Percentiles rank a stretch among this genome's conserved stretches.
phyloP scores from a whole-genome alignment of 2,329 filamentous ascomycete genomes.

The Hawksworthiomyces lignivorus region DNA sequence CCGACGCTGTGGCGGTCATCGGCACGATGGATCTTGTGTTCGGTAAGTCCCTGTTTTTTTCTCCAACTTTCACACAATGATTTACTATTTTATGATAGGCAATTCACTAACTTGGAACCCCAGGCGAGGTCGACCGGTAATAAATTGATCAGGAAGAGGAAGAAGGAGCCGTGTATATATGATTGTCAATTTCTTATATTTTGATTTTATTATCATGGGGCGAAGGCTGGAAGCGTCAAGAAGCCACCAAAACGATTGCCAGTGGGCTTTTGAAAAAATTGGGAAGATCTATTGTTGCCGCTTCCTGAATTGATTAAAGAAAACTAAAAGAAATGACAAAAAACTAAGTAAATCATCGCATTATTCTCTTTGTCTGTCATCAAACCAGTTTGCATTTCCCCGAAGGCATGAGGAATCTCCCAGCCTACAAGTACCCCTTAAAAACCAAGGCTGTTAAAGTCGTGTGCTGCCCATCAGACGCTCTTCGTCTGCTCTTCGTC shows the following conservation, averaged over 20 bases:
- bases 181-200: too few relatives aligned
- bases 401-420: too few relatives aligned
- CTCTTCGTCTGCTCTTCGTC: too few relatives aligned
- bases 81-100: background rate
- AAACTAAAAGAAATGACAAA: background rate
- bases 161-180: conserved; percentile 3
- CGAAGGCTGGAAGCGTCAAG: too few relatives aligned
- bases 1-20: conserved; percentile 94
- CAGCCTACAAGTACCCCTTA: too few relatives aligned
- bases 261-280: too few relatives aligned
- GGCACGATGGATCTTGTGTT: conserved; percentile 86
- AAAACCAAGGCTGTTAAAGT: too few relatives aligned
- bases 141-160: conserved; percentile 23
- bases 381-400: too few relatives aligned
- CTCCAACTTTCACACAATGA: background rate
- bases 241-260: too few relatives aligned
- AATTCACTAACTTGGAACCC: conserved; percentile 24
- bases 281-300: conserved; percentile 15
- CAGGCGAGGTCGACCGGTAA: conserved; percentile 56
- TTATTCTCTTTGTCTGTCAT: background rate
- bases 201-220: too few relatives aligned
- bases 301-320: background rate
- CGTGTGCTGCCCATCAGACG: too few relatives aligned
- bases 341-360: background rate
- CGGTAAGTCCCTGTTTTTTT: conserved; percentile 51